These are phyloP conservation scores for Eremochloa ophiuroides DNA, from an alignment of 176 grass and related monocot species.

Conservation along the genomic window DNA sequence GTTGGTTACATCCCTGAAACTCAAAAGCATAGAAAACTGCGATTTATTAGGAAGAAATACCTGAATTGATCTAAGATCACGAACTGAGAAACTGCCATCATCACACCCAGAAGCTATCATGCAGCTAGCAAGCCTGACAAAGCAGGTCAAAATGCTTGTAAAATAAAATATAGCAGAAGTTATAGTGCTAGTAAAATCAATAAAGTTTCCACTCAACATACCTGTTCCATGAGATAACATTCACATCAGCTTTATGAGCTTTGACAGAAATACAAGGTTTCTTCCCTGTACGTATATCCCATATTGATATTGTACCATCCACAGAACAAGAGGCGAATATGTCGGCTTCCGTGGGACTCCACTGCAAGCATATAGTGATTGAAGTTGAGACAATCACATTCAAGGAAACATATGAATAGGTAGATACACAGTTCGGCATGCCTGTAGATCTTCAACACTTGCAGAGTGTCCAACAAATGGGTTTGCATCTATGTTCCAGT, in stretches of 20 bases:
- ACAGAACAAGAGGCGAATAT: conserved; percentile 86
- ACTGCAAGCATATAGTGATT: conserved; percentile 48
- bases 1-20: not conserved
- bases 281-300: conserved; percentile 71
- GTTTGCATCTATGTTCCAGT: conserved; percentile 68
- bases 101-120: conserved; percentile 94
- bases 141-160: not conserved
- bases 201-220: conserved; percentile 17
- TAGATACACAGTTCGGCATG: conserved; percentile 5
- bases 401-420: not conserved
- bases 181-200: not conserved
- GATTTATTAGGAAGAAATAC: conserved; percentile 27
- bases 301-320: conserved; percentile 76
- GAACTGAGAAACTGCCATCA: conserved; percentile 84
- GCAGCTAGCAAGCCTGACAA: conserved; percentile 60
- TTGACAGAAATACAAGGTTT: conserved; percentile 57
- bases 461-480: conserved; percentile 79
- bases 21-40: not conserved
- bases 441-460: conserved; percentile 91
- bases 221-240: conserved; percentile 97
- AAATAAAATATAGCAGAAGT: not conserved
- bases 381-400: conserved; percentile 12
- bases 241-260: conserved; percentile 86
- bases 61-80: conserved; percentile 74
- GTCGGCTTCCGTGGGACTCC: conserved; percentile 86